Conservation (phyloP, 148 eudicot species). For the Pouteria glomerata region DNA sequence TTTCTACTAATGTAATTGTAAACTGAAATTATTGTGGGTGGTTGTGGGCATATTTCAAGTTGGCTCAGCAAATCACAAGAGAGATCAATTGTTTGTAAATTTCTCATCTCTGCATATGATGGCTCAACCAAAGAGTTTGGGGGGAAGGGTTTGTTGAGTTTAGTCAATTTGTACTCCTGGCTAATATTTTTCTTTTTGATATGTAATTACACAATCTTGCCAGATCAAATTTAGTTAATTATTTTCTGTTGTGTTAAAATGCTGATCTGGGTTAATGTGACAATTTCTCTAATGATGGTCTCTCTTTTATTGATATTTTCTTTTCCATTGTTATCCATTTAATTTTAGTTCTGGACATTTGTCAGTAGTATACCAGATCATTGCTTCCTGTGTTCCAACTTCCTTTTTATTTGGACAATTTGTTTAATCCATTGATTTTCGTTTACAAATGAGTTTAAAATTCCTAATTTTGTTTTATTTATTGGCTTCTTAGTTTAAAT, state of each 20-base stretch:
- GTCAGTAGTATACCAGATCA: background rate
- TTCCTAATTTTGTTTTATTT: no score
- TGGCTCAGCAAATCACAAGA: no score
- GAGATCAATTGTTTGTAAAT: no score
- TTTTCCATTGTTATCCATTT: background rate
- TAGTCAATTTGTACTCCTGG: no score
- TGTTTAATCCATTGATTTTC: background rate
- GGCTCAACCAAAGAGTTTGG: no score
- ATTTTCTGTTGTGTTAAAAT: background rate
- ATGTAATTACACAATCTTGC: background rate
- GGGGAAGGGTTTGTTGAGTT: no score
- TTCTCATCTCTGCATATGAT: no score
- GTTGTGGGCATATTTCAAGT: no score
- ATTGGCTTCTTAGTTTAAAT: background rate
- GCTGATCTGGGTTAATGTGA: slow-evolving; percentile 1
- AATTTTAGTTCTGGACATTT: background rate
- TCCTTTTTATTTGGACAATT: background rate
- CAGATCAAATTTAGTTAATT: background rate
- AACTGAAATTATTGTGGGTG: no score
- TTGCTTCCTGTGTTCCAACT: background rate
- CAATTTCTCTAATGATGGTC: background rate
- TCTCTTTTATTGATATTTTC: background rate
- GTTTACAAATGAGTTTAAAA: background rate
- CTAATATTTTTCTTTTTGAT: no score
- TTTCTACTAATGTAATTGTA: no score